Conservation (phyloP, 2,329 filamentous ascomycete species). For the Pyrenochaeta sp. region DNA sequence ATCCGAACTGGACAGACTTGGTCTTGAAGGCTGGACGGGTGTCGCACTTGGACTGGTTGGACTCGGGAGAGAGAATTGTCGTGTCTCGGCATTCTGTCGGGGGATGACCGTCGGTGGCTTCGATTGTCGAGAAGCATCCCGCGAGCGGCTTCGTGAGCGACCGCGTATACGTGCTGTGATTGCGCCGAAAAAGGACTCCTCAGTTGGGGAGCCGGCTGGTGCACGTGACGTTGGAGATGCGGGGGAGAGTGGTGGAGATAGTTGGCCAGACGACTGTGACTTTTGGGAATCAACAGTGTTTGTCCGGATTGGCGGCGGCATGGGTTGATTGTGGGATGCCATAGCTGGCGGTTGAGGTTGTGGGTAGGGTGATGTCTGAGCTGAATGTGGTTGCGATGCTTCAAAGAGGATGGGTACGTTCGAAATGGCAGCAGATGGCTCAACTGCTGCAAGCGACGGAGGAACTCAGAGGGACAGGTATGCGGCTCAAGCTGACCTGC, state of each 20-base stretch:
- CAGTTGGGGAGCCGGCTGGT: slow-evolving; percentile 30
- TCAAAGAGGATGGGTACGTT: background rate
- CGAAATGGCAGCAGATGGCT: slow-evolving; percentile 6
- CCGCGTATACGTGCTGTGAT: slow-evolving; percentile 45
- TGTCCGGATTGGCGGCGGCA: slow-evolving; percentile 38
- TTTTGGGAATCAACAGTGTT: slow-evolving; percentile 39
- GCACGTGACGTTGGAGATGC: slow-evolving; percentile 31
- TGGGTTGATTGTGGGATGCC: slow-evolving; percentile 36
- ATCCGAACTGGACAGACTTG: slow-evolving; percentile 30
- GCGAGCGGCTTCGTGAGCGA: slow-evolving; percentile 45
- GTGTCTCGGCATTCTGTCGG: slow-evolving; percentile 27
- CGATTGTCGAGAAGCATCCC: slow-evolving; percentile 33
- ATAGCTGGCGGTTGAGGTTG: slow-evolving; percentile 19
- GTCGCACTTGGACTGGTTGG: slow-evolving; percentile 15
- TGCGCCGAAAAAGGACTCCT: slow-evolving; percentile 47
- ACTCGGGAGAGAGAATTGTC: slow-evolving; percentile 15
- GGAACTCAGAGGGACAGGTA: slow-evolving; percentile 24
- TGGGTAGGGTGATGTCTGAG: slow-evolving; percentile 8
- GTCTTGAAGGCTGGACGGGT: slow-evolving; percentile 29
- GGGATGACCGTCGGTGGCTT: slow-evolving; percentile 44
- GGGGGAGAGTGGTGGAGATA: slow-evolving; percentile 30
- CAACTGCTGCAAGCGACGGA: slow-evolving; percentile 19
- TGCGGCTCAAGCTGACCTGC: slow-evolving; percentile 37
- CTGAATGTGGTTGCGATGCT: slow-evolving; percentile 1
- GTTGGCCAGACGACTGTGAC: slow-evolving; percentile 30